Conservation (phyloP, 495 filamentous ascomycete genomes). For the Penicillium desertorum region DNA sequence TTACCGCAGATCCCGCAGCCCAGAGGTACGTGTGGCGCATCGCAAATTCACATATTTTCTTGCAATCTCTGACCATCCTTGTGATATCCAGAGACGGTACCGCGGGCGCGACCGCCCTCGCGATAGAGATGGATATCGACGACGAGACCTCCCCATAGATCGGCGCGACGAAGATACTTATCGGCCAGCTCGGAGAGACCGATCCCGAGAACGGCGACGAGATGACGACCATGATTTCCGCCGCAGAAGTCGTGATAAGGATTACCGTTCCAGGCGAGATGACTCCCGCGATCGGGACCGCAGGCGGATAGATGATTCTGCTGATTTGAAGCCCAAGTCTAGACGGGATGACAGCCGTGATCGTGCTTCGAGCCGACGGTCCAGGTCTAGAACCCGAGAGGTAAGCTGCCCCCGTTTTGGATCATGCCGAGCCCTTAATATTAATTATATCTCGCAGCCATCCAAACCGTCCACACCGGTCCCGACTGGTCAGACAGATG, state of each 20-base stretch:
- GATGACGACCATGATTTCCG: conserved; percentile 60
- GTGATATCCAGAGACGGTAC: conserved; percentile 53
- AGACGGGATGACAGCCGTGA: conserved; percentile 66
- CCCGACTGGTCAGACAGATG: conserved; percentile 61
- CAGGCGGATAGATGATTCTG: conserved; percentile 71
- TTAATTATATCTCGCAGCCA: conserved; percentile 26
- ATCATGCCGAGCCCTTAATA: not conserved
- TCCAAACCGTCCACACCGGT: conserved; percentile 51
- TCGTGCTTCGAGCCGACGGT: conserved; percentile 45
- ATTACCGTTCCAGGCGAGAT: conserved; percentile 74
- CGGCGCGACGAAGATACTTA: conserved; percentile 68
- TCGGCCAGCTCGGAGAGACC: conserved; percentile 57
- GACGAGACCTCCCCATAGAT: conserved; percentile 73
- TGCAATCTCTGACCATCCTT: conserved; percentile 30
- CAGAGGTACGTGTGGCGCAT: conserved; percentile 57
- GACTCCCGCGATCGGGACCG: conserved; percentile 71
- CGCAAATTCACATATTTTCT: not conserved
- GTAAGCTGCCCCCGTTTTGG: conserved; percentile 39
- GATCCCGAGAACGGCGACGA: conserved; percentile 64
- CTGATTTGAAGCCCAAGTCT: conserved; percentile 69
- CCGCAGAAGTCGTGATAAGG: conserved; percentile 69
- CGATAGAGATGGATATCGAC: conserved; percentile 60
- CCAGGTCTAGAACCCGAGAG: conserved; percentile 50
- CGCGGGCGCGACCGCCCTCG: conserved; percentile 58
- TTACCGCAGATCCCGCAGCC: conserved; percentile 68